A percentile compares a stretch with the other conserved stretches of the same genome.
Conservation (phyloP, 371 early-diverging fungal species). For the Mucor indicus region DNA sequence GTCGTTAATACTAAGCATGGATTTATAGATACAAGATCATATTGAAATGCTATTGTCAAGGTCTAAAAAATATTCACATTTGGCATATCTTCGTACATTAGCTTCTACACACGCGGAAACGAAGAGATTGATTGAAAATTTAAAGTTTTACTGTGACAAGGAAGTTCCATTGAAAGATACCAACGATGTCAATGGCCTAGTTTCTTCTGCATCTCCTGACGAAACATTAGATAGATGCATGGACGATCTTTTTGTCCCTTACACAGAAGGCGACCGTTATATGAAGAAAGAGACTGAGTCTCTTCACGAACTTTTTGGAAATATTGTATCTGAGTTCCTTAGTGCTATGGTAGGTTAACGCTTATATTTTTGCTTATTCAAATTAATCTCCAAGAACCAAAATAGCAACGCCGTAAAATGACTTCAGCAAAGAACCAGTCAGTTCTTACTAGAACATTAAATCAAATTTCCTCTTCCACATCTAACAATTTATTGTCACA, state of each 20-base stretch:
- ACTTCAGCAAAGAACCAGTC: slow-evolving; percentile 60
- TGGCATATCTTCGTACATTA: slow-evolving; percentile 80
- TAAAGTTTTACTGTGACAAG: slow-evolving; percentile 62
- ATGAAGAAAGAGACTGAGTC: slow-evolving; percentile 72
- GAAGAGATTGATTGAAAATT: slow-evolving; percentile 66
- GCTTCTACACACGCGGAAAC: slow-evolving; percentile 77
- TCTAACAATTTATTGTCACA: slow-evolving; percentile 18
- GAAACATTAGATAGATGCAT: slow-evolving; percentile 81
- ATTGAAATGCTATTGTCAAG: slow-evolving; percentile 73
- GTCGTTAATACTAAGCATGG: too few relatives aligned
- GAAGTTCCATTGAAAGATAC: slow-evolving; percentile 41
- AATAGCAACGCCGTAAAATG: slow-evolving; percentile 57
- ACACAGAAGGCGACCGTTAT: slow-evolving; percentile 87
- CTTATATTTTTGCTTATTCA: slow-evolving; percentile 1
- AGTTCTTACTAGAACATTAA: slow-evolving; percentile 67
- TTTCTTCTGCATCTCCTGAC: slow-evolving; percentile 48
- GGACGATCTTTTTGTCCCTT: slow-evolving; percentile 94
- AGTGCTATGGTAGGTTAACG: slow-evolving; percentile 37
- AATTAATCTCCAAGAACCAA: too few relatives aligned
- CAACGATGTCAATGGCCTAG: slow-evolving; percentile 27
- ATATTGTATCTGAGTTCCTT: slow-evolving; percentile 45
- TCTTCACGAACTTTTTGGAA: slow-evolving; percentile 60
- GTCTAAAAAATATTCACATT: slow-evolving; percentile 66
- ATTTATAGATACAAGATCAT: slow-evolving; percentile 76
- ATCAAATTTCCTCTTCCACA: slow-evolving; percentile 63